phyloP scores from a whole-genome alignment of 768 basidiomycete species.

The Termitomyces sp. region DNA sequence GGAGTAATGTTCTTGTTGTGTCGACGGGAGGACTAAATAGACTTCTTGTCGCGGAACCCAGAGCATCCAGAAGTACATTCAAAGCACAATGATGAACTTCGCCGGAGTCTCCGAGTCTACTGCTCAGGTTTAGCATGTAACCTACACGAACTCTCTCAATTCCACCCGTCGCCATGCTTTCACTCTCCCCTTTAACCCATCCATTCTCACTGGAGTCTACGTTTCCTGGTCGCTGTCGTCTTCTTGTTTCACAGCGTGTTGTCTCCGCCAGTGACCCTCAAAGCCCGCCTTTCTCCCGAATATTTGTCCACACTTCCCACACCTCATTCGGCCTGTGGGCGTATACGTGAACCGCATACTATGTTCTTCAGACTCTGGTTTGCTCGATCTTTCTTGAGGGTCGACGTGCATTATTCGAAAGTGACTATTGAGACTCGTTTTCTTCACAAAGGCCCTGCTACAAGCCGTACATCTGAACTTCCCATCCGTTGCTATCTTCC shows the following conservation, averaged over 20 bases:
- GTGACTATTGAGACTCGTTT: background rate
- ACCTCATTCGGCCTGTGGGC: background rate
- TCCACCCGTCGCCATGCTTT: background rate
- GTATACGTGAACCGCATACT: background rate
- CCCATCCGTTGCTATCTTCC: background rate
- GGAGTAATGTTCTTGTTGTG: background rate
- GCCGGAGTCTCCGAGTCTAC: too few relatives aligned
- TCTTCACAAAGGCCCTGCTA: background rate
- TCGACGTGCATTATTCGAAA: background rate
- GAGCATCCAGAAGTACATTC: background rate
- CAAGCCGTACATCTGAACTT: background rate
- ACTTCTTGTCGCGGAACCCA: too few relatives aligned
- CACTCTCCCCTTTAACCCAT: background rate
- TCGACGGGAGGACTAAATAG: too few relatives aligned
- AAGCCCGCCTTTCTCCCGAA: background rate
- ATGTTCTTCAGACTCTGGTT: background rate
- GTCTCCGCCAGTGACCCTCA: conserved; percentile 1
- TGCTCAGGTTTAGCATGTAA: too few relatives aligned
- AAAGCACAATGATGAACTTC: background rate
- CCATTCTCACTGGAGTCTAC: background rate
- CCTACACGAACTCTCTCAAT: background rate
- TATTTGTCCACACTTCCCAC: background rate
- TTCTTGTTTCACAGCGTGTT: background rate
- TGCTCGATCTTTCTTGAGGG: background rate
- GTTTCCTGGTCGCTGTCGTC: background rate